Base-by-base conservation (phyloP, 495 filamentous ascomycete species). In the Penicillium cinerascens region DNA sequence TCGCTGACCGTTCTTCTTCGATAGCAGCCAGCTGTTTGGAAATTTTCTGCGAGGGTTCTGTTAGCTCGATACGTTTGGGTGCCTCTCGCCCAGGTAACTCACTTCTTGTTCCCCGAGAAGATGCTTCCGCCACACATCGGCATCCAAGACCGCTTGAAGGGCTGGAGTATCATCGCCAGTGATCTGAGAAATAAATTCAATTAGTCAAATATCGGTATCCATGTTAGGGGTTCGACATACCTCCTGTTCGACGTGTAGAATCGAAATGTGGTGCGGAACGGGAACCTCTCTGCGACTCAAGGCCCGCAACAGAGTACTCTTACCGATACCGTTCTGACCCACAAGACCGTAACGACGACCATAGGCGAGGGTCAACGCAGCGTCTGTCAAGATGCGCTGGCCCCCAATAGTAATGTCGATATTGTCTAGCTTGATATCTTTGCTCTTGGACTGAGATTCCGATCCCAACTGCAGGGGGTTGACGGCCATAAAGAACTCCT, bases 401-500 rank as follows among this genome's bases (percentile, higher is more conserved):
- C 92, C 95, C 47, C 89, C 84, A 59, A 99, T 96, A 38, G 91
- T 83, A 42, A 97, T 87, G 75, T 99, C 93, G 63, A 96, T 86
- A 54, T 89, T 87, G 61, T 99, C 93, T 54, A 99, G 76, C 76
- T 97, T 99, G 77, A 99, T 95, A 69, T 99, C 93, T 78, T 99
- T 99, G 69, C 92, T 96, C 86, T 97, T 97, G 10, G 73, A 67
- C 50, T 83, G 72, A 47, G 80, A 70, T 55, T 86, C 85, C n/a
- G 82, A 72, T 40, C 90, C 92, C 54, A 97, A 59, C 61, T 96
- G 93, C 38, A 99, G 78, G 37, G 93, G 93, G 68, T 99, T 99
- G 75, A 99, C 93, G 37, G 87, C 83, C 93, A 99, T 97, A 78
- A 91, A 99, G 75, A 99, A 97, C 65, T 99, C 95, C 68, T 99